phyloP scores from a whole-genome alignment of 495 filamentous ascomycete species.

The Annulohypoxylon bovei region DNA sequence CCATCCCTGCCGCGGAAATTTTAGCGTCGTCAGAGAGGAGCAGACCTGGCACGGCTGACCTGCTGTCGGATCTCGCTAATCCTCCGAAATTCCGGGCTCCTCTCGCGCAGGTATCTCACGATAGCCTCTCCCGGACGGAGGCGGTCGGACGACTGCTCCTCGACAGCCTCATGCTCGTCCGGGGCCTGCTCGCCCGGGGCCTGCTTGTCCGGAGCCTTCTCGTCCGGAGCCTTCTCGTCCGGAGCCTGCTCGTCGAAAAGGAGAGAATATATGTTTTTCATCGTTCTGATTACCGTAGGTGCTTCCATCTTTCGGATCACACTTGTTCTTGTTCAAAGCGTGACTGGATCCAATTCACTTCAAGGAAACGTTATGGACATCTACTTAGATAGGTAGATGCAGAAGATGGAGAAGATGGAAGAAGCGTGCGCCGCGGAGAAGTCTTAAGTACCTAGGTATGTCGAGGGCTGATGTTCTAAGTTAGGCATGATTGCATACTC shows the following conservation, averaged over 20 bases:
- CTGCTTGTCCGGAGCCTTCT: too few relatives aligned
- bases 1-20: constrained; percentile 54
- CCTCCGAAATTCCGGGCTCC: not conserved
- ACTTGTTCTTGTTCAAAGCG: not conserved
- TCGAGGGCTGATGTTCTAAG: not conserved
- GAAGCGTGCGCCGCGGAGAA: not conserved
- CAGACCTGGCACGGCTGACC: not conserved
- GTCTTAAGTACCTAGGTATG: not conserved
- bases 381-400: too few relatives aligned
- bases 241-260: not conserved
- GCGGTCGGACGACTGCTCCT: not conserved
- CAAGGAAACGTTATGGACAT: not conserved
- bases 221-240: too few relatives aligned
- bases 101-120: not conserved
- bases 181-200: too few relatives aligned
- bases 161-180: not conserved
- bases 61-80: not conserved
- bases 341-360: not conserved
- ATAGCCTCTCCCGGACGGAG: not conserved
- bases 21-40: not conserved
- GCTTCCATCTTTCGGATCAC: not conserved
- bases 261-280: not conserved
- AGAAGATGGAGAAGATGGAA: not conserved
- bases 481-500: not conserved
- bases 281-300: not conserved